Conservation (phyloP, 2,329 filamentous ascomycete species). For the Reticulascus tulasneorum region DNA sequence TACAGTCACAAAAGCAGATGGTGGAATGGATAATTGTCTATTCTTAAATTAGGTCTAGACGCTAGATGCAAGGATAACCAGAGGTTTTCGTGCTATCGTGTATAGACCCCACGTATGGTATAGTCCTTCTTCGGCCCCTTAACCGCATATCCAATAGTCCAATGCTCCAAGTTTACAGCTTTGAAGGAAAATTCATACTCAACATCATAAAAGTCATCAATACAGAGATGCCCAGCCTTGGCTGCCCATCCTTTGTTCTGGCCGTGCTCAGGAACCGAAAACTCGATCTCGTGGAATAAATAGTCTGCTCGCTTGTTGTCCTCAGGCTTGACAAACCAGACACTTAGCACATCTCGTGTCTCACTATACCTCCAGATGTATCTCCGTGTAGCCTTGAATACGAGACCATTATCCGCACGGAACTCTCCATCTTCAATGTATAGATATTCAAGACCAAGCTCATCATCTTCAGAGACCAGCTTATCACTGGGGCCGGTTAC, state of each 20-base stretch:
- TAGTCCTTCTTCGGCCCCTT: constrained; percentile 74
- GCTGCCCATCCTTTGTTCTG: constrained; percentile 53
- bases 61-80: too few relatives aligned
- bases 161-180: constrained; percentile 52
- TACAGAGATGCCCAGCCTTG: constrained; percentile 65
- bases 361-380: constrained; percentile 73
- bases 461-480: constrained; percentile 20
- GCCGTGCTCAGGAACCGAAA: constrained; percentile 35
- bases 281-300: constrained; percentile 71
- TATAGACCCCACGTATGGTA: constrained; percentile 52
- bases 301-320: constrained; percentile 63
- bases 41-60: too few relatives aligned
- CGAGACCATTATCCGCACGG: constrained; percentile 49
- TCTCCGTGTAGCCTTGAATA: constrained; percentile 58
- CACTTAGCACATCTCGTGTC: constrained; percentile 54
- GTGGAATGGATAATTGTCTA: too few relatives aligned
- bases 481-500: constrained; percentile 14
- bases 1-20: too few relatives aligned
- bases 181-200: constrained; percentile 63
- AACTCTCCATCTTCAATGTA: constrained; percentile 68
- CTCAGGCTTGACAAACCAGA: constrained; percentile 69
- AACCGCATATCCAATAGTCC: constrained; percentile 62
- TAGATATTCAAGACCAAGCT: constrained; percentile 55
- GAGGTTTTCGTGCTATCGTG: too few relatives aligned
- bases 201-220: constrained; percentile 68